These are phyloP conservation scores for Parietaria judaica DNA, from an alignment of 306 rosid species.

Conservation along the genomic window DNA sequence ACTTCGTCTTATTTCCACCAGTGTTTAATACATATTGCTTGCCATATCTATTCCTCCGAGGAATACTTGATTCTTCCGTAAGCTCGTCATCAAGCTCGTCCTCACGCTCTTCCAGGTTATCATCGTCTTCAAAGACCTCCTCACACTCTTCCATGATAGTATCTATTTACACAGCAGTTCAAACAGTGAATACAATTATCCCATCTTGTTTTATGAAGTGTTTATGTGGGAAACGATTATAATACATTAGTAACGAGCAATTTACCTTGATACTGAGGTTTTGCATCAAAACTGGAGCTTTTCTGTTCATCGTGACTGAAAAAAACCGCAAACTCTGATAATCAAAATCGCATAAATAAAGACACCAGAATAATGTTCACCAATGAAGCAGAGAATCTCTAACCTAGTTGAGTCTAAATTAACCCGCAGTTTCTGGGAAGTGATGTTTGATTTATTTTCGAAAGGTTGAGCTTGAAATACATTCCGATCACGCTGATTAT, in stretches of 20 bases:
- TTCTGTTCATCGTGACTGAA: conserved; percentile 11
- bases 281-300: conserved; percentile 26
- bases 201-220: background rate
- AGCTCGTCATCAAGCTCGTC: conserved; percentile 9
- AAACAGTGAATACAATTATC: background rate
- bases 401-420: background rate
- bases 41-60: conserved; percentile 19
- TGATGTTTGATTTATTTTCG: background rate
- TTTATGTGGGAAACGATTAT: background rate
- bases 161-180: background rate
- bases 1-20: conserved; percentile 18
- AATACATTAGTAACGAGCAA: background rate
- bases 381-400: background rate
- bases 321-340: no score
- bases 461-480: background rate
- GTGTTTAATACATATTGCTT: conserved; percentile 28
- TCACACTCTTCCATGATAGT: conserved; percentile 38
- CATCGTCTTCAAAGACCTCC: conserved; percentile 34
- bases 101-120: conserved; percentile 39
- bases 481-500: no score
- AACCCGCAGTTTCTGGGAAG: background rate
- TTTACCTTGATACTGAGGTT: conserved; percentile 15
- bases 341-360: no score
- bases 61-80: conserved; percentile 26
- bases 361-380: background rate